A percentile compares a stretch with the other conserved stretches of the same genome.
Evolutionary conservation across 768 basidiomycete species (phyloP).

Genomic region (Leccinum uliginosum): DNA sequence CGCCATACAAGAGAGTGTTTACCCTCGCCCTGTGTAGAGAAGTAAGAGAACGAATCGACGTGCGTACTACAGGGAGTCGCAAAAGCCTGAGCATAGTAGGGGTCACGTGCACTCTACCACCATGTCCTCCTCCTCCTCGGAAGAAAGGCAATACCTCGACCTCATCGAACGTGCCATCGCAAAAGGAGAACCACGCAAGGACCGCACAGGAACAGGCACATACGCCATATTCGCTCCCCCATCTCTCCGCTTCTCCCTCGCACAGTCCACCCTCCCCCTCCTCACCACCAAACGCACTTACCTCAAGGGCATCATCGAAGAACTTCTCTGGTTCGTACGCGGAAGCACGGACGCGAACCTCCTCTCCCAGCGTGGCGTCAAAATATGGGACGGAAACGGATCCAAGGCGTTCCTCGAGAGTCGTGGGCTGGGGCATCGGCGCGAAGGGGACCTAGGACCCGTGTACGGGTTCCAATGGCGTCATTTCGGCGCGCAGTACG

Average conservation of each 20-base stretch:
- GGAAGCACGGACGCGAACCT: constrained; percentile 79
- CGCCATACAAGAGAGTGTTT: constrained; percentile 24
- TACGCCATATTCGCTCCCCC: constrained; percentile 90
- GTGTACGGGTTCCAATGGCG: constrained; percentile 98
- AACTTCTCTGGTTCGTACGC: constrained; percentile 90
- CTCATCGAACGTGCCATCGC: constrained; percentile 76
- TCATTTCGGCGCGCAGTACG: constrained; percentile 86
- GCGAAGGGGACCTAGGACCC: constrained; percentile 92
- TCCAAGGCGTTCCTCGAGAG: constrained; percentile 81
- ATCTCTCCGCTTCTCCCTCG: constrained; percentile 83
- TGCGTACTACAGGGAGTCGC: neutral
- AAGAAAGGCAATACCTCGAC: constrained; percentile 86
- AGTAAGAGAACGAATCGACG: constrained; percentile 3
- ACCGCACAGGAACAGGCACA: constrained; percentile 95
- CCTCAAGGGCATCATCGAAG: constrained; percentile 84
- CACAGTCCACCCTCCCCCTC: constrained; percentile 71
- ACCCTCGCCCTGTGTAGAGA: constrained; percentile 21
- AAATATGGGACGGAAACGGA: constrained; percentile 98
- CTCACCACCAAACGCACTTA: constrained; percentile 96
- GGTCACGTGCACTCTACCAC: constrained; percentile 7
- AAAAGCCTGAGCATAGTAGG: neutral
- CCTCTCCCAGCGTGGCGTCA: constrained; percentile 77
- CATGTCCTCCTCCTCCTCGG: constrained; percentile 30
- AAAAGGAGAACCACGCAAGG: constrained; percentile 73
- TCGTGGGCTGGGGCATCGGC: constrained; percentile 75